Conservation (phyloP, 441 rosid species). For the Mallotus repandus region DNA sequence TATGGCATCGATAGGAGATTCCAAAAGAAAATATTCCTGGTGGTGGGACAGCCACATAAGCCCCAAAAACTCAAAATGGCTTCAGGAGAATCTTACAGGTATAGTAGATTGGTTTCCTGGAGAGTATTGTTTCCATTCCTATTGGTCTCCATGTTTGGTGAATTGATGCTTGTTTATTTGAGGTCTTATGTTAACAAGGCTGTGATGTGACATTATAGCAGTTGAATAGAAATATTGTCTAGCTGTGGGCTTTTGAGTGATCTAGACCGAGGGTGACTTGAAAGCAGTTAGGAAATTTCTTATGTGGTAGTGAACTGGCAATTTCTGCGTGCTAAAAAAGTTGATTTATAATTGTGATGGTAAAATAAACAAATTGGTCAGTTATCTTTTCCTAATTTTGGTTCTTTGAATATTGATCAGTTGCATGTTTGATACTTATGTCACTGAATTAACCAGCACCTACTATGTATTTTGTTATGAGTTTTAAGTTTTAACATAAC, state of each 20-base stretch:
- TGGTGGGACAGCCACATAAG: conserved; percentile 98
- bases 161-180: neutral
- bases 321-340: neutral
- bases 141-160: neutral
- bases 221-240: neutral
- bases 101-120: conserved; percentile 14
- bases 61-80: conserved; percentile 96
- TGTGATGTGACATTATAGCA: neutral
- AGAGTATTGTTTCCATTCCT: neutral
- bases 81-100: conserved; percentile 93
- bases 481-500: neutral
- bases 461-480: neutral
- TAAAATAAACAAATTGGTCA: neutral
- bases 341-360: neutral
- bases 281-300: neutral
- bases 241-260: too few species aligned
- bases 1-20: conserved; percentile 33
- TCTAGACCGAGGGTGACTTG: too few species aligned
- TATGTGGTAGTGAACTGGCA: neutral
- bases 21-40: conserved; percentile 79
- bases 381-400: neutral
- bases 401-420: neutral
- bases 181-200: neutral
- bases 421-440: neutral
- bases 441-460: neutral